phyloP scores from a whole-genome alignment of 305 asterid genomes.

The Solanum hybrid region DNA sequence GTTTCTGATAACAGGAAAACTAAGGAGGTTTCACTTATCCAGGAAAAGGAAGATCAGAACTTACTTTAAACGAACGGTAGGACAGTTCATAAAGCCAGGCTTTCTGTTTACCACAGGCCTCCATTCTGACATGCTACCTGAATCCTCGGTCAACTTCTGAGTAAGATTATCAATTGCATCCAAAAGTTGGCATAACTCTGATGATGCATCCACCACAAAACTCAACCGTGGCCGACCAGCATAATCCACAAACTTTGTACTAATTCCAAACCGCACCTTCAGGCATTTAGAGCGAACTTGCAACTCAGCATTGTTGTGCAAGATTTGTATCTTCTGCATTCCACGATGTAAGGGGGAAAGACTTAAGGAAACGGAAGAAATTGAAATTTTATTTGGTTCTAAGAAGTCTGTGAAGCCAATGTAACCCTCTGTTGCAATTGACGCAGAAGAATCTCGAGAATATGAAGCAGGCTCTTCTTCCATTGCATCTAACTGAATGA shows the following conservation, averaged over 20 bases:
- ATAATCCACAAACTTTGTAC: slow-evolving; percentile 43
- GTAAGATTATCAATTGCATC: slow-evolving; percentile 52
- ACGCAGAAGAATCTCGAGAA: slow-evolving; percentile 32
- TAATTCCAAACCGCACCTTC: slow-evolving; percentile 81
- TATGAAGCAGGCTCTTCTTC: slow-evolving; percentile 35
- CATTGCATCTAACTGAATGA: slow-evolving; percentile 42
- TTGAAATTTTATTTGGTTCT: slow-evolving; percentile 44
- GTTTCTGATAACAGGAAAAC: not conserved
- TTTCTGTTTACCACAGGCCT: slow-evolving; percentile 63
- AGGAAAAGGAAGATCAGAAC: slow-evolving; percentile 14
- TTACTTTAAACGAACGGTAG: slow-evolving; percentile 77
- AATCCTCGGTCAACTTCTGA: slow-evolving; percentile 38
- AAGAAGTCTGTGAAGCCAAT: slow-evolving; percentile 31
- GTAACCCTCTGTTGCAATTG: slow-evolving; percentile 22
- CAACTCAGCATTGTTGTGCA: slow-evolving; percentile 36
- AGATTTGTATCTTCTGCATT: slow-evolving; percentile 47
- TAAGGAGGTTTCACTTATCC: not conserved
- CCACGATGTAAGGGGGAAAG: slow-evolving; percentile 51
- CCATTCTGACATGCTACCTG: slow-evolving; percentile 79
- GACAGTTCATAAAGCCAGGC: slow-evolving; percentile 51
- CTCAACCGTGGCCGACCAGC: slow-evolving; percentile 80
- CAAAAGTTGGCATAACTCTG: slow-evolving; percentile 42
- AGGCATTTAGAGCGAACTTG: slow-evolving; percentile 44
- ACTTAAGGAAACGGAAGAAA: slow-evolving; percentile 41
- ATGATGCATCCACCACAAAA: slow-evolving; percentile 62